Percentiles rank a stretch among this genome's conserved stretches.
Conservation (phyloP, 768 basidiomycete species). For the Termitomyces sp. region DNA sequence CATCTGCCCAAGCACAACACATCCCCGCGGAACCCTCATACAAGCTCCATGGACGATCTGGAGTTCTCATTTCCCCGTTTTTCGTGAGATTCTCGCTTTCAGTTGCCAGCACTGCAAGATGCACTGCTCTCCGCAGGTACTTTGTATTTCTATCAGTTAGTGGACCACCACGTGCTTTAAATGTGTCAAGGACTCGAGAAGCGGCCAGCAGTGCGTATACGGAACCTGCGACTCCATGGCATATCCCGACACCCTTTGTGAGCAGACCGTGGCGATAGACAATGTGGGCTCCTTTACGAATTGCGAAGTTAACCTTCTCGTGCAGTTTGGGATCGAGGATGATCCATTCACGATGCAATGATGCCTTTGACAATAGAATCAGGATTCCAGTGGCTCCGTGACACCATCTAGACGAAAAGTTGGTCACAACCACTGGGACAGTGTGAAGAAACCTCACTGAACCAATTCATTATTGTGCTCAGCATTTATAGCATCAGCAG, state of each 20-base stretch:
- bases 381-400: slow-evolving; percentile 55
- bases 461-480: slow-evolving; percentile 35
- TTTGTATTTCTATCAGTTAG: slow-evolving; percentile 1
- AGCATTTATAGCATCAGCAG: slow-evolving; percentile 12
- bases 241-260: slow-evolving; percentile 57
- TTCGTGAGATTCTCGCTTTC: slow-evolving; percentile 29
- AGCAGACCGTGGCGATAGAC: slow-evolving; percentile 49
- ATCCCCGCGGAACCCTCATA: slow-evolving; percentile 59
- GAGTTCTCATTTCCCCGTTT: slow-evolving; percentile 39
- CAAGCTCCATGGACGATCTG: slow-evolving; percentile 54
- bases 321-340: slow-evolving; percentile 22
- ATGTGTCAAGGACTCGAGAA: slow-evolving; percentile 38
- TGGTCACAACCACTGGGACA: background rate
- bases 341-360: slow-evolving; percentile 25
- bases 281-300: slow-evolving; percentile 37
- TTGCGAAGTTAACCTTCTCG: slow-evolving; percentile 27
- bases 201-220: slow-evolving; percentile 50
- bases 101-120: slow-evolving; percentile 46
- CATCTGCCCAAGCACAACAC: slow-evolving; percentile 54
- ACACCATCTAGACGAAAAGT: slow-evolving; percentile 44
- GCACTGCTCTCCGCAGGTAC: slow-evolving; percentile 31
- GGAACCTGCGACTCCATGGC: slow-evolving; percentile 56
- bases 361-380: slow-evolving; percentile 42
- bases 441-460: slow-evolving; percentile 36
- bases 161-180: background rate